phyloP scores from a whole-genome alignment of 179 eudicot species.

The Amaranthus tricolor region DNA sequence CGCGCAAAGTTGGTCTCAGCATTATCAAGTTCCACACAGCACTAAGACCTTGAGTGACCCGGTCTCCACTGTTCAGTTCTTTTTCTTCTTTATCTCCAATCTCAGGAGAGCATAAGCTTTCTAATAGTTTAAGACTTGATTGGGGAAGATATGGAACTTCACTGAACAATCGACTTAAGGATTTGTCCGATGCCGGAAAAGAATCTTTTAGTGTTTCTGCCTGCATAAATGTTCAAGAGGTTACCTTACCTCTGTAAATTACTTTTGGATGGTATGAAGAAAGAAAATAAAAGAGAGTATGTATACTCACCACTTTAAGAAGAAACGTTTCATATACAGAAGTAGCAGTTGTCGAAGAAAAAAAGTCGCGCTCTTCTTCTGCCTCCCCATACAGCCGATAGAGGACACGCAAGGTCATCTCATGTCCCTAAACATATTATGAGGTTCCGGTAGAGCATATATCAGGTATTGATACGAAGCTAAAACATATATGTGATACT shows the following conservation, averaged over 20 bases:
- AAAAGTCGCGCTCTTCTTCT: constrained; percentile 85
- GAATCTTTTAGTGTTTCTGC: constrained; percentile 88
- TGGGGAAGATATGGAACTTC: constrained; percentile 90
- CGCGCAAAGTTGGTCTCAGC: constrained; percentile 78
- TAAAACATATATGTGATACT: neutral
- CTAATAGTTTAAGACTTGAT: constrained; percentile 65
- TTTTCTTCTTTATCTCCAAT: constrained; percentile 58
- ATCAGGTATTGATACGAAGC: neutral
- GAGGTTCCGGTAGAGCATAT: constrained; percentile 14
- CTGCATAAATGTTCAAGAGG: constrained; percentile 37
- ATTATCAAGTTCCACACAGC: constrained; percentile 83
- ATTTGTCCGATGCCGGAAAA: constrained; percentile 92
- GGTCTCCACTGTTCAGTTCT: constrained; percentile 74
- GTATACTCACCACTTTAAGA: constrained; percentile 67
- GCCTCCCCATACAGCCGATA: constrained; percentile 89
- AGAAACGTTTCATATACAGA: constrained; percentile 86
- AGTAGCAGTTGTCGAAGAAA: constrained; percentile 81
- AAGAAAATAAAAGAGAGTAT: neutral
- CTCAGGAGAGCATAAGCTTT: constrained; percentile 73
- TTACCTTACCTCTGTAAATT: constrained; percentile 17
- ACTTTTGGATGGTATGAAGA: neutral
- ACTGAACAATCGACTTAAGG: constrained; percentile 68
- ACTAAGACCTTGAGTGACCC: constrained; percentile 96
- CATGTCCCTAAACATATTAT: constrained; percentile 74
- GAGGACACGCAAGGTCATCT: constrained; percentile 91